Evolutionary conservation across 2,329 filamentous ascomycete genomes (phyloP).

Genomic region (Bipolaris sorokiniana): DNA sequence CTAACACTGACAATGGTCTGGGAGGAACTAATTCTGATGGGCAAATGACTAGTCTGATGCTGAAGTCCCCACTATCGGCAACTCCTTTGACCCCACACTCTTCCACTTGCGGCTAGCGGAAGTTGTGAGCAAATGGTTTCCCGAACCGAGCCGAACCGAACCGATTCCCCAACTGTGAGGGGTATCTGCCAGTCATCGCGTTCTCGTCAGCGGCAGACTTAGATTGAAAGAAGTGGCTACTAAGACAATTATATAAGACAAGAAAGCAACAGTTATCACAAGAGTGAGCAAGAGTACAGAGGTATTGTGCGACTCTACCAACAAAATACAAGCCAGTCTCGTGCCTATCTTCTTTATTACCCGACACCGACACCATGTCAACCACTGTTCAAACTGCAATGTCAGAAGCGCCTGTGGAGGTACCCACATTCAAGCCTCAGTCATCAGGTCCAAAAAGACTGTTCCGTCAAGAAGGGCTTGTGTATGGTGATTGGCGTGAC

Average conservation of each 20-base stretch:
- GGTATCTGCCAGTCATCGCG: background rate
- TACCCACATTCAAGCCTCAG: background rate
- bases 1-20: background rate
- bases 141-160: background rate
- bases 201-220: background rate
- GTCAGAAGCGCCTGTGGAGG: background rate
- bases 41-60: background rate
- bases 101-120: background rate
- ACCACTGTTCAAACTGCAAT: background rate
- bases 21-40: background rate
- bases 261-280: background rate
- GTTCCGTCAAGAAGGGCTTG: background rate
- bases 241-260: background rate
- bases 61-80: background rate
- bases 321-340: background rate
- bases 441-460: background rate
- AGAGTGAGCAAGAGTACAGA: background rate
- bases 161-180: background rate
- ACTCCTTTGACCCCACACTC: background rate
- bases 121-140: background rate
- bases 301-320: background rate
- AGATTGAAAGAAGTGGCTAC: background rate
- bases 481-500: slow-evolving; percentile 45
- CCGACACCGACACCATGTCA: background rate
- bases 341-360: background rate